Conservation (phyloP, 2,329 filamentous ascomycete species). For the Talaromyces verruculosus region DNA sequence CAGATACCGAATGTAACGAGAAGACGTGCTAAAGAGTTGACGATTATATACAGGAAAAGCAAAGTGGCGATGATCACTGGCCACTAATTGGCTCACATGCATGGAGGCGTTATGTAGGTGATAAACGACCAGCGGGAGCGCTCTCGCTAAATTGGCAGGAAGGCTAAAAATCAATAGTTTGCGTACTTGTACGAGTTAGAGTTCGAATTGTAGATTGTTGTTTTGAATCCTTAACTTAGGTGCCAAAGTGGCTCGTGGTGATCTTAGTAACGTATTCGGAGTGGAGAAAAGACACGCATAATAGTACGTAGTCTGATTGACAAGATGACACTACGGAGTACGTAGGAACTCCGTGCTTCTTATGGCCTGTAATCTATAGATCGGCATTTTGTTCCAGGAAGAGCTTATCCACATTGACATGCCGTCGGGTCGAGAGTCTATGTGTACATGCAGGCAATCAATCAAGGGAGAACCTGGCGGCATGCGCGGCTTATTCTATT, state of each 20-base stretch:
- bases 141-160: not conserved
- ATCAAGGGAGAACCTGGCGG: not conserved
- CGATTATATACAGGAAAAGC: not conserved
- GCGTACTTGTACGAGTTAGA: not conserved
- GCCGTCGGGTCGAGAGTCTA: not conserved
- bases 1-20: not conserved
- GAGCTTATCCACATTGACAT: not conserved
- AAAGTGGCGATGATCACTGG: slow-evolving; percentile 3
- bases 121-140: not conserved
- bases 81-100: slow-evolving; percentile 1
- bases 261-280: not conserved
- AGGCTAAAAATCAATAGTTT: slow-evolving; percentile 1
- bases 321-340: not conserved
- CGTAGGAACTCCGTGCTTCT: not conserved
- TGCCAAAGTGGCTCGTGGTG: not conserved
- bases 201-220: not conserved
- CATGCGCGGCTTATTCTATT: not conserved
- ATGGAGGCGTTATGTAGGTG: slow-evolving; percentile 2
- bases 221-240: not conserved
- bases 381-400: not conserved
- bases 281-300: not conserved
- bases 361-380: not conserved
- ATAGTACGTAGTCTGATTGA: not conserved
- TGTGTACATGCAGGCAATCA: not conserved
- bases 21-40: not conserved